Percentiles rank a stretch among this genome's conserved stretches.
Conservation (phyloP, 23 red algal genomes). For the Gracilaria vermiculophylla region DNA sequence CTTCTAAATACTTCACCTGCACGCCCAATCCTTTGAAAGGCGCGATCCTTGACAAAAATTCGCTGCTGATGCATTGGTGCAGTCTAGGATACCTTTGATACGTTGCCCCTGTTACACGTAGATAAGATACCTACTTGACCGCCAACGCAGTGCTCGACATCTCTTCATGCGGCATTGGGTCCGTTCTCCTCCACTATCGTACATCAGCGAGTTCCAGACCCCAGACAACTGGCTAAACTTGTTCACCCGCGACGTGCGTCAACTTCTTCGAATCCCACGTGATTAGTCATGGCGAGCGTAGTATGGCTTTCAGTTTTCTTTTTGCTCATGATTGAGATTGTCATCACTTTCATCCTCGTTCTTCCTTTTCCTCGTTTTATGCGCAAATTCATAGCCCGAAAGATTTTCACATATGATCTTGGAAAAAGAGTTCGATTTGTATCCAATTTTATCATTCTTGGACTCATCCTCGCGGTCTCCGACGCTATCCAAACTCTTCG, state of each 20-base stretch:
- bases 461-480: conserved; percentile 49
- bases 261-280: neutral
- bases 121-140: too few species aligned
- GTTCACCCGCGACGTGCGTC: too few species aligned
- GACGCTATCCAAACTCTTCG: conserved; percentile 48
- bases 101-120: too few species aligned
- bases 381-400: conserved; percentile 59
- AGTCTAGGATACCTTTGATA: too few species aligned
- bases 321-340: conserved; percentile 68
- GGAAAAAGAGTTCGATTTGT: conserved; percentile 63
- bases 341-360: conserved; percentile 64
- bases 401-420: conserved; percentile 70
- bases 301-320: conserved; percentile 71
- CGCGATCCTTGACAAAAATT: too few species aligned
- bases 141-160: too few species aligned
- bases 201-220: too few species aligned
- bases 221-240: too few species aligned
- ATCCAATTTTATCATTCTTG: conserved; percentile 63
- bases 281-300: conserved; percentile 58
- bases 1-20: too few species aligned
- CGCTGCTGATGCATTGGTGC: too few species aligned
- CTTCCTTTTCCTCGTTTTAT: conserved; percentile 65
- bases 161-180: too few species aligned
- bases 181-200: neutral
- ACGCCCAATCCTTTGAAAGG: too few species aligned